Evolutionary conservation across 2,329 filamentous ascomycete species (phyloP), one percentile per base, ranked within the genome.

Genomic region (Alternaria sp.): DNA sequence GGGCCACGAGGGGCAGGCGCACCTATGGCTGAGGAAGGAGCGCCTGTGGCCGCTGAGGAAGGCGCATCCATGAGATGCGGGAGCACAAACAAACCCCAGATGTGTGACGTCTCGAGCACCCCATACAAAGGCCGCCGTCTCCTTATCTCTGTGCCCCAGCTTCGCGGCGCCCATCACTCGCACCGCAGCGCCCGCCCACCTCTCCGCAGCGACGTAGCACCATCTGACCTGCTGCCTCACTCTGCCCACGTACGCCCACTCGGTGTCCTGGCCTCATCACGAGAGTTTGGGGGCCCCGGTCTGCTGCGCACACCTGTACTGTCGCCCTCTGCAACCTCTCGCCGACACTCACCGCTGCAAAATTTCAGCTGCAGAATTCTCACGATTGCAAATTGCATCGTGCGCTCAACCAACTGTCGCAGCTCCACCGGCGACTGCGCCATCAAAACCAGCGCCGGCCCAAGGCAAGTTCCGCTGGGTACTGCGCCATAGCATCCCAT

Each of bases 291-390:
- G 63, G 60, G 58, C 50, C 64, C 64, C 60, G 57, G 58, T 49
- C 52, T 55, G 57, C 36, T 53, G 57, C 57, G 54, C 61, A 61
- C 59, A 66, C 53, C 57, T 63, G 59, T 57, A 52, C 32, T 36
- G 58, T 53, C 62, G 65, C 65, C 58, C 64, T 52, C 57, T 65
- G 65, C 60, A 57, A 52, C 67, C 56, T 57, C 62, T 70, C 63
- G 68, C 68, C 68, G 68, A 70, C 68, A 61, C 67, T 70, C 62
- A 70, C 68, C 68, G 68, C 68, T 68, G 61, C 66, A 65, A 63
- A 67, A 65, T 68, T 68, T 66, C 66, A 59, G 62, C 53, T 63
- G 62, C 65, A 69, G 66, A 69, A 66, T 64, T 69, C 62, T 67
- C 64, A 64, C 60, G 23, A 51, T 28, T 59, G 52, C 56, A 61